These are phyloP conservation scores for Cicer cuneatum DNA, from an alignment of 306 rosid species.

Conservation along the genomic window DNA sequence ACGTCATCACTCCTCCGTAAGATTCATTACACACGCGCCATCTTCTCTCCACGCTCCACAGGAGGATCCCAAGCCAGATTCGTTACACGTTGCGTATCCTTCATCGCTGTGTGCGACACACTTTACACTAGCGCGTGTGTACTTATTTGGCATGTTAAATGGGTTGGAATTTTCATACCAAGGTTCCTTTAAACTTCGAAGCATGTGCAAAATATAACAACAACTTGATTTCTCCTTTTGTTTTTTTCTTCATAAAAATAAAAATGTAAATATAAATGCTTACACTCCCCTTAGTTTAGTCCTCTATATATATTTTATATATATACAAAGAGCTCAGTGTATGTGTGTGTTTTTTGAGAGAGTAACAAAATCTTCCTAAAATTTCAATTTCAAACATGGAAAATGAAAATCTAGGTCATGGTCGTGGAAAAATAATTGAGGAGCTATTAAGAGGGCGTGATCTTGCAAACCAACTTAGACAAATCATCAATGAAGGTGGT, in stretches of 20 bases:
- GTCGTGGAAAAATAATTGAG: slow-evolving; percentile 37
- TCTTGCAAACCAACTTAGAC: slow-evolving; percentile 45
- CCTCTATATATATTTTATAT: background rate
- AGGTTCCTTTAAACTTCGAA: slow-evolving; percentile 42
- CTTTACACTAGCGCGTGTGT: rapidly evolving
- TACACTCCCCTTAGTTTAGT: too few species aligned
- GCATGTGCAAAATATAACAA: slow-evolving; percentile 33
- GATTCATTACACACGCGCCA: background rate
- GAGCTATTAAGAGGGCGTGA: slow-evolving; percentile 57
- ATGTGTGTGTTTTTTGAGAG: background rate
- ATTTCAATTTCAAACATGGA: slow-evolving; percentile 26
- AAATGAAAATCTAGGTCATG: slow-evolving; percentile 17
- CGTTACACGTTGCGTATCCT: background rate
- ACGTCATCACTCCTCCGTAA: background rate
- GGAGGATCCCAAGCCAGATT: rapidly evolving
- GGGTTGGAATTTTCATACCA: slow-evolving; percentile 47
- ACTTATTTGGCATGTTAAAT: background rate
- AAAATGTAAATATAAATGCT: too few species aligned
- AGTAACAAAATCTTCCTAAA: background rate
- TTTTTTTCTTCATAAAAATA: slow-evolving; percentile 1
- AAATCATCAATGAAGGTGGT: slow-evolving; percentile 13
- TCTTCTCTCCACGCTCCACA: background rate
- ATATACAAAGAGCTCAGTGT: slow-evolving; percentile 8
- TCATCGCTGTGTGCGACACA: background rate
- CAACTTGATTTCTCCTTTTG: background rate